Percentiles rank a stretch among this genome's conserved stretches.
Conservation (phyloP, 345 rosid species). For the Ceriops tagal region DNA sequence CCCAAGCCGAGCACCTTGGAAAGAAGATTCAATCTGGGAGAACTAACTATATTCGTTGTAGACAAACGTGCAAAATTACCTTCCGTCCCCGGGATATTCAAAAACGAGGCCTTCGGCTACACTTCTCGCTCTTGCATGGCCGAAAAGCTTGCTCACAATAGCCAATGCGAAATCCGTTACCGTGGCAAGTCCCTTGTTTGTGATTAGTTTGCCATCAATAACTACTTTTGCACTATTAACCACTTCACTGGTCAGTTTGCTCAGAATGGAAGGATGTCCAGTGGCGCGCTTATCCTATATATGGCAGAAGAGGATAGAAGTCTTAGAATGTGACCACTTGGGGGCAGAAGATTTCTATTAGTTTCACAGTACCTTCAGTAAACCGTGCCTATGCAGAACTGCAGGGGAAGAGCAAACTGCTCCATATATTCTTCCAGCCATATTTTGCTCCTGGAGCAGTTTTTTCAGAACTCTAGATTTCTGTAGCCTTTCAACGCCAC, state of each 20-base stretch:
- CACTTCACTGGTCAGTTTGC: constrained; percentile 24
- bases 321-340: constrained; percentile 2
- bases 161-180: constrained; percentile 63
- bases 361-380: constrained; percentile 52
- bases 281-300: constrained; percentile 59
- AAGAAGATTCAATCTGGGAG: not conserved
- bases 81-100: constrained; percentile 43
- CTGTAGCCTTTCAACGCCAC: constrained; percentile 55
- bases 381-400: constrained; percentile 60
- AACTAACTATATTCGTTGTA: not conserved
- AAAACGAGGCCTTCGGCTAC: constrained; percentile 89
- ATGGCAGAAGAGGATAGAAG: constrained; percentile 7
- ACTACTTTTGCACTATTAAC: constrained; percentile 61
- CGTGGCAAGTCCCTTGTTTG: constrained; percentile 66
- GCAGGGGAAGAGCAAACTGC: constrained; percentile 63
- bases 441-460: constrained; percentile 71
- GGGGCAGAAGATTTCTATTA: not conserved
- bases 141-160: constrained; percentile 75
- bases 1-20: not conserved
- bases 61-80: not conserved
- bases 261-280: constrained; percentile 47
- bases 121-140: constrained; percentile 73
- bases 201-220: constrained; percentile 81
- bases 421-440: constrained; percentile 62
- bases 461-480: constrained; percentile 71